Percentiles rank a stretch among this genome's conserved stretches.
Conservation (phyloP, 2,329 filamentous ascomycete species). For the Sphaerostilbella broomeana region DNA sequence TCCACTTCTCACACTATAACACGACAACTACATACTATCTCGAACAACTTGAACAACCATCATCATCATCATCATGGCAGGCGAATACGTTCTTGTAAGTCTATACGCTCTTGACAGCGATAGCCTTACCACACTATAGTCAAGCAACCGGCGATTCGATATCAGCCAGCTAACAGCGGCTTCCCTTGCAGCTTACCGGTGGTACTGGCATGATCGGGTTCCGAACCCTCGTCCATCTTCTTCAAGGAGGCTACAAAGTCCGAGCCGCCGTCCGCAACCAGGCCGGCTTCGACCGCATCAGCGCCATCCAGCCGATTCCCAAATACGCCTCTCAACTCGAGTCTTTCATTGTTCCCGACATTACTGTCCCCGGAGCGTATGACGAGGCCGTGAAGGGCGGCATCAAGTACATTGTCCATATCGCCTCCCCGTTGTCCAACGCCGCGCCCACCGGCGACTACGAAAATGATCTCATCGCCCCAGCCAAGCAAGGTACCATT, state of each 20-base stretch:
- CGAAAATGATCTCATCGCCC: constrained; percentile 22
- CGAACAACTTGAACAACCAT: not conserved
- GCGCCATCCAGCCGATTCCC: constrained; percentile 8
- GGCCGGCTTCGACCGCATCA: constrained; percentile 14
- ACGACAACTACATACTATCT: not conserved
- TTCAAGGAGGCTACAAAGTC: constrained; percentile 22
- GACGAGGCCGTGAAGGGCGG: constrained; percentile 33
- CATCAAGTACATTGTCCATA: constrained; percentile 30
- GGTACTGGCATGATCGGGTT: constrained; percentile 26
- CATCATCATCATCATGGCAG: constrained; percentile 6
- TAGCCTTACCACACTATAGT: not conserved
- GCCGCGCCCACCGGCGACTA: constrained; percentile 6
- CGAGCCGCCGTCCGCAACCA: constrained; percentile 25
- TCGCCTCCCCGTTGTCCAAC: constrained; percentile 21
- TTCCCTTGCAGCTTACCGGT: constrained; percentile 21
- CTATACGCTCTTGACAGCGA: not conserved
- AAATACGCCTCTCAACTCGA: constrained; percentile 16
- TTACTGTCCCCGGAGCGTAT: constrained; percentile 30
- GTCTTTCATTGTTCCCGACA: constrained; percentile 30
- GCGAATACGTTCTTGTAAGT: constrained; percentile 11
- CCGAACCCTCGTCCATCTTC: constrained; percentile 19
- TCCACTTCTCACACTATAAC: not conserved
- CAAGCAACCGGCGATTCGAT: not conserved
- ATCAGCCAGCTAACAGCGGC: not conserved
- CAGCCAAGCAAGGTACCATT: constrained; percentile 31